Base-by-base conservation (phyloP, 1,284 basidiomycete genomes). In the Tilletia caries region DNA sequence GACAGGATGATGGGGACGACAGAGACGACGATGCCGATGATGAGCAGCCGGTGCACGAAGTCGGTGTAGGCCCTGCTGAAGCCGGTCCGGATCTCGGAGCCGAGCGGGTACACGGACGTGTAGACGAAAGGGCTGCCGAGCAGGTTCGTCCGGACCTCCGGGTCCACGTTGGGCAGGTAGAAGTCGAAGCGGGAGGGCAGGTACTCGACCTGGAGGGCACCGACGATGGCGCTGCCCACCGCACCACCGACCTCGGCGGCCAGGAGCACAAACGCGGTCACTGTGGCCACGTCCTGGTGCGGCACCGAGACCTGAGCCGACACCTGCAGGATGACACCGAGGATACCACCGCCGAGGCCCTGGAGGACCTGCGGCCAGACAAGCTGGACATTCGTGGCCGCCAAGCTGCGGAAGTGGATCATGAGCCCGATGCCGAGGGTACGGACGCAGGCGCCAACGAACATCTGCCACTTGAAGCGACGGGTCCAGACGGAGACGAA, bases 221-320 rank as follows among this genome's bases (percentile, higher is more conserved):
- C 73, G 60, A 77, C 70, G n/a, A 81, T 58, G 23, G 81, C 77
- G 25, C 74, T 72, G 52, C 81, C 81, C 64, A 78, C 74, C 6
- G 77, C 74, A 46, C 78, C 79, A 13, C 81, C 81, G 43, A 83
- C 75, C 64, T 78, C 76, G 64, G 77, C 76, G 65, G 79, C 67
- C 10, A 82, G 74, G 12, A 83, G 69, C 70, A 82, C 76, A 66
- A 79, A 80, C 20, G 80, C 76, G n/a, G 81, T 82, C 65, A 83
- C 81, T 66, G 79, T 79, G 34, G 81, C 79, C 10, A 82, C 81
- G 43, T 82, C 79, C 67, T 81, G 79, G 70, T 83, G 81, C 13
- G 75, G 79, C 25, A 83, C 81, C 33, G 74, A 76, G 46, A 83
- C 77, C 68, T 83, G 81, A 8, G 81, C 76, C 18, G 78, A 73